A percentile compares a stretch with the other conserved stretches of the same genome.
phyloP scores from a whole-genome alignment of 2,329 filamentous ascomycete genomes.

The Fusarium humuli region DNA sequence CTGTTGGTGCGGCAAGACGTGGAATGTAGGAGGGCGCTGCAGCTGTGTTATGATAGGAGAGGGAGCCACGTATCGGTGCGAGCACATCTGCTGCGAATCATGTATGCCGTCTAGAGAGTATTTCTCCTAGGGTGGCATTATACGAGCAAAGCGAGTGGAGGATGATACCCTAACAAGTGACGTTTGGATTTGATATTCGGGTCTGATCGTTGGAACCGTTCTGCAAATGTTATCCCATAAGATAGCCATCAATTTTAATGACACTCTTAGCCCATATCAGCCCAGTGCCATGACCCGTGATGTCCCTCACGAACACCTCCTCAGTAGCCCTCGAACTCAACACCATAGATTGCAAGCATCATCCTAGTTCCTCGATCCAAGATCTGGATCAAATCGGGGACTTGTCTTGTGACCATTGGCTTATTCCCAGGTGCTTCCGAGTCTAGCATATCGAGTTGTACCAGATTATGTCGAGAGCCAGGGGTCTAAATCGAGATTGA shows the following conservation, averaged over 20 bases:
- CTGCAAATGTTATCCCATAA: background rate
- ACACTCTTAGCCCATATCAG: background rate
- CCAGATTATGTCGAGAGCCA: constrained; percentile 44
- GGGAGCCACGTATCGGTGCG: constrained; percentile 61
- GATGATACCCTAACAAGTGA: constrained; percentile 19
- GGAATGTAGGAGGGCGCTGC: constrained; percentile 63
- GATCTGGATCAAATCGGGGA: constrained; percentile 13
- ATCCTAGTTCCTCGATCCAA: constrained; percentile 13
- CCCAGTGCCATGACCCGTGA: background rate
- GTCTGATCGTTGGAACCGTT: background rate
- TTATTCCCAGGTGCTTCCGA: constrained; percentile 22
- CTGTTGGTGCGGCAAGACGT: constrained; percentile 67
- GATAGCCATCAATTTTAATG: background rate
- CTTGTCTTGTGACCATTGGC: constrained; percentile 28
- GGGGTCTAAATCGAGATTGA: constrained; percentile 42
- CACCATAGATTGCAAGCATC: constrained; percentile 3
- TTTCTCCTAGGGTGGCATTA: constrained; percentile 24
- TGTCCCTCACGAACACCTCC: background rate
- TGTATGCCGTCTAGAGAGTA: constrained; percentile 58
- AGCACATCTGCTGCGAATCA: constrained; percentile 65
- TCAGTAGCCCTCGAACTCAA: background rate
- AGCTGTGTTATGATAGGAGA: constrained; percentile 65
- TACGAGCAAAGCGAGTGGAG: background rate
- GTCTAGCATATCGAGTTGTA: constrained; percentile 32
- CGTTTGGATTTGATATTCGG: background rate